phyloP scores from a whole-genome alignment of 768 basidiomycete genomes.

The Auricularia sp. region DNA sequence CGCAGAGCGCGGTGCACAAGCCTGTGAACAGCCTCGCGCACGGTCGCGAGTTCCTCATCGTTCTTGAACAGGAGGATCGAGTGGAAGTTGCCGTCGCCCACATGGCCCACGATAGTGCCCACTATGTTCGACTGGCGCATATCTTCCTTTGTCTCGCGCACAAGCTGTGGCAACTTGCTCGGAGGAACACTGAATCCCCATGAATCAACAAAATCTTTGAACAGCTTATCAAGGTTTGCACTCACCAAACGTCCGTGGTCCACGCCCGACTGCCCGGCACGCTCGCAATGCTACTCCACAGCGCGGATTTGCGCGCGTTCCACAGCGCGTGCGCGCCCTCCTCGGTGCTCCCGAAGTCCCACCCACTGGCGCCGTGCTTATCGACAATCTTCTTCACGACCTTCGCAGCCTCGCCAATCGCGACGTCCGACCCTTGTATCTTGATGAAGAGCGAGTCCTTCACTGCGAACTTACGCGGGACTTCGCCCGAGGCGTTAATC shows the following conservation, averaged over 20 bases:
- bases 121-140: constrained; percentile 45
- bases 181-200: constrained; percentile 48
- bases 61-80: constrained; percentile 46
- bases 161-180: constrained; percentile 55
- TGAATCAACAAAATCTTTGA: background rate
- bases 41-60: constrained; percentile 45
- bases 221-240: constrained; percentile 2
- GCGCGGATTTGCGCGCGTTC: constrained; percentile 77
- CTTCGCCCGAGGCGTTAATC: constrained; percentile 55
- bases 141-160: constrained; percentile 72
- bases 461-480: constrained; percentile 51
- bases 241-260: constrained; percentile 87
- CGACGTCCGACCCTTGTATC: constrained; percentile 63
- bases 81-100: constrained; percentile 32
- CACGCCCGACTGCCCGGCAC: constrained; percentile 58
- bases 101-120: constrained; percentile 49
- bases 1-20: constrained; percentile 61
- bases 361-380: constrained; percentile 55
- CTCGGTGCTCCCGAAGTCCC: constrained; percentile 64
- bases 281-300: constrained; percentile 58
- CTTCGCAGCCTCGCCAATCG: constrained; percentile 48
- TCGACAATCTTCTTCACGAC: constrained; percentile 51
- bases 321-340: constrained; percentile 70
- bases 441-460: constrained; percentile 85
- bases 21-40: constrained; percentile 54